Percentiles rank a stretch among this genome's conserved stretches.
Evolutionary conservation across 2,329 filamentous ascomycete species (phyloP).

Genomic region (Colletotrichum paranaense): DNA sequence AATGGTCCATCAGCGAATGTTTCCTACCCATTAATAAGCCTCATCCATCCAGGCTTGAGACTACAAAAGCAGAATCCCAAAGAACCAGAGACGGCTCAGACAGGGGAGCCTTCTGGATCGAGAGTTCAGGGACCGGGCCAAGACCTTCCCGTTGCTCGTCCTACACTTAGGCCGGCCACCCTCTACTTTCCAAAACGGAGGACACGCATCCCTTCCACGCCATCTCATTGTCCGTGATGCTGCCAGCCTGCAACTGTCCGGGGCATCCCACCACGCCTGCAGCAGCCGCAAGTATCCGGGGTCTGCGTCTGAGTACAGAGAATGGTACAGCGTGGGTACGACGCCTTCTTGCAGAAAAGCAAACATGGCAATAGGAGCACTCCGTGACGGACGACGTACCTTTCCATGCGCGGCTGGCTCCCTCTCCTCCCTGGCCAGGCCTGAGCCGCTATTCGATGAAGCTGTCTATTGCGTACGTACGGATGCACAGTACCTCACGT

Average conservation of each 20-base stretch:
- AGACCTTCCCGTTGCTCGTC: constrained; percentile 16
- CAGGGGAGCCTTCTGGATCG: not conserved
- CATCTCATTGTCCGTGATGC: constrained; percentile 20
- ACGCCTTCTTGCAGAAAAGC: not conserved
- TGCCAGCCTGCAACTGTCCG: constrained; percentile 13
- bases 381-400: not conserved
- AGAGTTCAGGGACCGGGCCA: constrained; percentile 25
- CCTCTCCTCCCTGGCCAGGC: not conserved
- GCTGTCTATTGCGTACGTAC: too few relatives aligned
- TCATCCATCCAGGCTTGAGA: not conserved
- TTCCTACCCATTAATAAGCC: not conserved
- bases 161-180: constrained; percentile 4
- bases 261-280: constrained; percentile 9
- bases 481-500: not conserved
- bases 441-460: not conserved
- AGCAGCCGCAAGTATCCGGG: not conserved
- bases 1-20: not conserved
- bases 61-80: not conserved
- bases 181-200: constrained; percentile 27
- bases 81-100: not conserved
- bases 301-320: not conserved
- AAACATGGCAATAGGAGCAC: not conserved
- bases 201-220: constrained; percentile 22
- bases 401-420: not conserved
- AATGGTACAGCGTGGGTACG: not conserved